These are phyloP conservation scores for Parastagonospora nodorum DNA, from an alignment of 2,329 filamentous ascomycete species.

Conservation along the genomic window DNA sequence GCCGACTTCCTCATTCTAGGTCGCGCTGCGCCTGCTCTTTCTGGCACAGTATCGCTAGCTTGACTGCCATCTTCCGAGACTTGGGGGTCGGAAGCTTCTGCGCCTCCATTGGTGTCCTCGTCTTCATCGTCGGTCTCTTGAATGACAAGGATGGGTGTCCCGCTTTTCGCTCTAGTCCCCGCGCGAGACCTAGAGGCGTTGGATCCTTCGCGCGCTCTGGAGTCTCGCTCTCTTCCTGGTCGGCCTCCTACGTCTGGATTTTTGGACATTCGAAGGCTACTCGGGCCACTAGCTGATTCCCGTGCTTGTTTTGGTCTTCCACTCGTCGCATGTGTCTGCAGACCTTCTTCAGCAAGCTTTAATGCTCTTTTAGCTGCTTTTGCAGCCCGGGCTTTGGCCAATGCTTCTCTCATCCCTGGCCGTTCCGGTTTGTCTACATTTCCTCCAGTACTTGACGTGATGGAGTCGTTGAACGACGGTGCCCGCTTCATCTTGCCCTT, in stretches of 20 bases:
- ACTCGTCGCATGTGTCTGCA: not conserved
- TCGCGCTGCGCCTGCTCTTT: not conserved
- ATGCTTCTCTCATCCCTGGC: not conserved
- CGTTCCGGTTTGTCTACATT: not conserved
- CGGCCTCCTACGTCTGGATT: not conserved
- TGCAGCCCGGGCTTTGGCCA: constrained; percentile 19
- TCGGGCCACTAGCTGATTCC: constrained; percentile 8
- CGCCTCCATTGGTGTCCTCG: not conserved
- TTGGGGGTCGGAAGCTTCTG: not conserved
- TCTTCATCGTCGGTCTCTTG: constrained; percentile 18
- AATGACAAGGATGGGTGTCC: constrained; percentile 1
- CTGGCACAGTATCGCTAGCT: not conserved
- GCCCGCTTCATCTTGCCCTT: constrained; percentile 6
- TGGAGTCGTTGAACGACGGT: not conserved
- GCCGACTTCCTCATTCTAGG: not conserved
- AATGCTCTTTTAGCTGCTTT: constrained; percentile 15
- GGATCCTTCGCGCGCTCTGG: not conserved
- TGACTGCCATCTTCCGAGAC: not conserved
- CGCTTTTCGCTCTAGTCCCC: not conserved
- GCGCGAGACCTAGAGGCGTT: not conserved
- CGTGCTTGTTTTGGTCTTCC: constrained; percentile 8
- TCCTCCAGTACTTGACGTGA: not conserved
- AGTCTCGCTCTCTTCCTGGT: not conserved
- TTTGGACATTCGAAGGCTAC: not conserved
- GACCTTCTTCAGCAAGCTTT: constrained; percentile 5